A percentile compares a stretch with the other conserved stretches of the same genome.
Evolutionary conservation across 1,284 basidiomycete species (phyloP).

Genomic region (Ceratobasidium theobromae): DNA sequence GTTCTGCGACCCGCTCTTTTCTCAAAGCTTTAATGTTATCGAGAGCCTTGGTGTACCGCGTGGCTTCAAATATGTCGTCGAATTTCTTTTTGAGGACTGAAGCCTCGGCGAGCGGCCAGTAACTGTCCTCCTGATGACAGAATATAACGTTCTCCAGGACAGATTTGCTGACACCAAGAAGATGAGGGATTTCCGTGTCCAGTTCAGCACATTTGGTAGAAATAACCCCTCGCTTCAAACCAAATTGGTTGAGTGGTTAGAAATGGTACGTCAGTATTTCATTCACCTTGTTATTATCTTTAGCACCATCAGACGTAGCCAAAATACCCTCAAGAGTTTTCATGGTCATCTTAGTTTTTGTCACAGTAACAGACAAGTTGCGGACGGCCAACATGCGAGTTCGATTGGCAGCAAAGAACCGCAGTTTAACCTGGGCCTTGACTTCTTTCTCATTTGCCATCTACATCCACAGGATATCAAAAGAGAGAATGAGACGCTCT

Average conservation of each 20-base stretch:
- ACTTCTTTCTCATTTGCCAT: conserved; percentile 99
- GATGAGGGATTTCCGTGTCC: conserved; percentile 88
- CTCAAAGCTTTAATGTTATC: conserved; percentile 87
- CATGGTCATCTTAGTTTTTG: conserved; percentile 92
- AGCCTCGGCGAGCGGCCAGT: conserved; percentile 96
- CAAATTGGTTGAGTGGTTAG: not conserved
- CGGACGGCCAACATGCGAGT: conserved; percentile 90
- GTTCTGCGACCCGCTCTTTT: conserved; percentile 87
- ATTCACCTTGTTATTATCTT: conserved; percentile 67
- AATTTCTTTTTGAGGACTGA: conserved; percentile 95
- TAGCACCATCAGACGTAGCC: conserved; percentile 62
- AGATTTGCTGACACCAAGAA: conserved; percentile 94
- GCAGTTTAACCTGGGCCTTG: conserved; percentile 95
- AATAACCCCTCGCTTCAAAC: conserved; percentile 72
- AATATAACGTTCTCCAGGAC: conserved; percentile 99
- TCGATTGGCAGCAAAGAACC: conserved; percentile 88
- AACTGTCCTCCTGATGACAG: conserved; percentile 99
- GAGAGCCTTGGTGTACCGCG: conserved; percentile 96
- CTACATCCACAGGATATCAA: conserved; percentile 42
- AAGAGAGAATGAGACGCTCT: not conserved
- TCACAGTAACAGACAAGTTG: conserved; percentile 90
- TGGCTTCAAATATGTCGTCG: conserved; percentile 99
- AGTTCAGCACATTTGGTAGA: conserved; percentile 97
- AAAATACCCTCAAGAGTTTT: conserved; percentile 96
- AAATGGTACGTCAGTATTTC: not conserved